Conservation (phyloP, 768 basidiomycete species). For the Pisolithus marmoratus region DNA sequence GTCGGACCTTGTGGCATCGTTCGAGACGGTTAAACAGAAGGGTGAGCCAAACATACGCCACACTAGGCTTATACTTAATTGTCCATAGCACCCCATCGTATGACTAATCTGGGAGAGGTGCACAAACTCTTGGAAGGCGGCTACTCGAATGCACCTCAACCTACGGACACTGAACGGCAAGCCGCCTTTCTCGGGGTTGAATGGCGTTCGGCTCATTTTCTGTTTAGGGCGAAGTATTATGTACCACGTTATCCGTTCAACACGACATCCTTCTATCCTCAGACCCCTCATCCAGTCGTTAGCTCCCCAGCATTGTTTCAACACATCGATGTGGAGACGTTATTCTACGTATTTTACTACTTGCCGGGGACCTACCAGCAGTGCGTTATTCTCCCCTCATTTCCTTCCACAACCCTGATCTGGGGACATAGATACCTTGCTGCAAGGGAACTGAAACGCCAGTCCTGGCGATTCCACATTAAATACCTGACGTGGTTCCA, state of each 20-base stretch:
- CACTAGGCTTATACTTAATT: neutral
- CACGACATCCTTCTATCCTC: slow-evolving; percentile 94
- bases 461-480: slow-evolving; percentile 99
- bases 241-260: slow-evolving; percentile 87
- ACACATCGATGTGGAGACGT: slow-evolving; percentile 92
- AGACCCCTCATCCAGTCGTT: slow-evolving; percentile 73
- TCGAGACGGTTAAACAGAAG: slow-evolving; percentile 95
- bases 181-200: slow-evolving; percentile 25
- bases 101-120: slow-evolving; percentile 84
- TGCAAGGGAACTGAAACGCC: slow-evolving; percentile 93
- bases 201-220: slow-evolving; percentile 4
- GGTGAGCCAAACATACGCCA: slow-evolving; percentile 42
- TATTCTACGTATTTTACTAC: slow-evolving; percentile 99
- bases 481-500: slow-evolving; percentile 99
- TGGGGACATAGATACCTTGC: slow-evolving; percentile 69
- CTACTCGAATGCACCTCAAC: slow-evolving; percentile 82
- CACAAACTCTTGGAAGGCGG: slow-evolving; percentile 94
- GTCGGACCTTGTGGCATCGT: slow-evolving; percentile 89
- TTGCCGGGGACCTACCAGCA: slow-evolving; percentile 97
- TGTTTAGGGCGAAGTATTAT: slow-evolving; percentile 90
- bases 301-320: slow-evolving; percentile 81
- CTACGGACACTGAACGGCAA: slow-evolving; percentile 95
- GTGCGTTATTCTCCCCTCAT: slow-evolving; percentile 34
- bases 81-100: slow-evolving; percentile 62
- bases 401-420: slow-evolving; percentile 1